Conservation (phyloP, 169 alveolate genomes). For the Theileria orientalis region DNA sequence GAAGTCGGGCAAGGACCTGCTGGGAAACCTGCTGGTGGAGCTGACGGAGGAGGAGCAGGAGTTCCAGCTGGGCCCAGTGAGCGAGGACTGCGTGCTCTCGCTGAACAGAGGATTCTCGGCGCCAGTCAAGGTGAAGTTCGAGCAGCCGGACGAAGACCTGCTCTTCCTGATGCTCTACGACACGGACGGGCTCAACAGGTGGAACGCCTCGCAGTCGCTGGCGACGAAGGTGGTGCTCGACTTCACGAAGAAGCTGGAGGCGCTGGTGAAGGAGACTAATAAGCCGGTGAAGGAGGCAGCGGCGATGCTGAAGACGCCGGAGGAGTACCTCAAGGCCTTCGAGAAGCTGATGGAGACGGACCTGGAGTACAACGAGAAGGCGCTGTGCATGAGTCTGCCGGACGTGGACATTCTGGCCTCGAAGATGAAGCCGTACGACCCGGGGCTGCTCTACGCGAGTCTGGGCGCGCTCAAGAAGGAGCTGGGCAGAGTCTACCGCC, state of each 20-base stretch:
- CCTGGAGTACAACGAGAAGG: slow-evolving; percentile 56
- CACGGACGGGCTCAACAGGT: slow-evolving; percentile 82
- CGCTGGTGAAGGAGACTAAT: too few relatives aligned
- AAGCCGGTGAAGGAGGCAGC: neutral
- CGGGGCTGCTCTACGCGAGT: slow-evolving; percentile 27
- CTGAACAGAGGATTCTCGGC: slow-evolving; percentile 88
- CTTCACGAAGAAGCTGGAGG: slow-evolving; percentile 6
- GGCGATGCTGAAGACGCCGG: neutral
- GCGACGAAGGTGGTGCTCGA: slow-evolving; percentile 42
- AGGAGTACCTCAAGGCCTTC: slow-evolving; percentile 22
- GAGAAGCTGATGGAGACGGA: slow-evolving; percentile 36
- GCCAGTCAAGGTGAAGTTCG: slow-evolving; percentile 83
- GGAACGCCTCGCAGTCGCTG: slow-evolving; percentile 61
- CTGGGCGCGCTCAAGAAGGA: slow-evolving; percentile 13
- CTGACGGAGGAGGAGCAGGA: slow-evolving; percentile 76
- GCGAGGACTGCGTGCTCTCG: slow-evolving; percentile 83
- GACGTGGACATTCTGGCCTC: slow-evolving; percentile 59
- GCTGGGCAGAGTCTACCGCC: slow-evolving; percentile 20
- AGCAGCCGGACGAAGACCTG: slow-evolving; percentile 81
- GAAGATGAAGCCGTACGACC: slow-evolving; percentile 58
- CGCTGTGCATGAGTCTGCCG: slow-evolving; percentile 55
- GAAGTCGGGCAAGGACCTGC: slow-evolving; percentile 68
- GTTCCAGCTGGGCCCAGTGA: slow-evolving; percentile 69
- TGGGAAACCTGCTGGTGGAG: slow-evolving; percentile 66
- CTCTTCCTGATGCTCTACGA: slow-evolving; percentile 84